Evolutionary conservation across 768 basidiomycete species (phyloP), one percentile per base, ranked within the genome.

Genomic region (Trametes cingulata): DNA sequence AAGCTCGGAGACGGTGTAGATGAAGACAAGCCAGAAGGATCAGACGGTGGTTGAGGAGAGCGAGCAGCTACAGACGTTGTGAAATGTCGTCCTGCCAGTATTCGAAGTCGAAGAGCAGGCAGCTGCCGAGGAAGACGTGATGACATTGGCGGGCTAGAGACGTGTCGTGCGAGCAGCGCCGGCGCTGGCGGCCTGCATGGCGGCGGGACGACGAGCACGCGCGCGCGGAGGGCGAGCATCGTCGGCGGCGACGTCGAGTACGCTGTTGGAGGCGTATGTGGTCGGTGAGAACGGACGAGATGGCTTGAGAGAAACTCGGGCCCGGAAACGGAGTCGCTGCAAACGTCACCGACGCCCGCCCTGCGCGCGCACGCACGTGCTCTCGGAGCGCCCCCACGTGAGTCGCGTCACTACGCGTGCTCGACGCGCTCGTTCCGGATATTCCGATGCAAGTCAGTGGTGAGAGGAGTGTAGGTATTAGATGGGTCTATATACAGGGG

Each of bases 151-250:
- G 60, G 25, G 55, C 29, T 56, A 22, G 50, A 56, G 37, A 61
- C 54, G 60, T 61, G 60, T 56, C 60, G 54, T 37, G 54, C 49
- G n/a, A 61, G 54, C 35, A 51, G 49, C 41, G 54, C 51, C 8
- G 61, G 42, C n/a, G 46, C 37, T 5, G 39, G 20, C 24, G 46
- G 40, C 8, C 45, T 24, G 17, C 42, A 47, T 19, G 5, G 46
- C 2, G 35, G 48, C 39, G 52, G 24, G 14, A 20, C 36, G 27
- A 62, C 50, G 43, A 54, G 39, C 41, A 58, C 19, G 56, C 61
- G 52, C 46, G 51, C 51, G 25, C 60, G 42, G 1, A 61, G 35
- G 15, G 41, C 61, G 61, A 62, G 61, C 61, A 62, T 62, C 33
- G 61, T 58, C 46, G 50, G 22, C 39, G 56, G 35, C 49, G 19